phyloP scores from a whole-genome alignment of 805 yeast genomes.

The Spathaspora girioi region DNA sequence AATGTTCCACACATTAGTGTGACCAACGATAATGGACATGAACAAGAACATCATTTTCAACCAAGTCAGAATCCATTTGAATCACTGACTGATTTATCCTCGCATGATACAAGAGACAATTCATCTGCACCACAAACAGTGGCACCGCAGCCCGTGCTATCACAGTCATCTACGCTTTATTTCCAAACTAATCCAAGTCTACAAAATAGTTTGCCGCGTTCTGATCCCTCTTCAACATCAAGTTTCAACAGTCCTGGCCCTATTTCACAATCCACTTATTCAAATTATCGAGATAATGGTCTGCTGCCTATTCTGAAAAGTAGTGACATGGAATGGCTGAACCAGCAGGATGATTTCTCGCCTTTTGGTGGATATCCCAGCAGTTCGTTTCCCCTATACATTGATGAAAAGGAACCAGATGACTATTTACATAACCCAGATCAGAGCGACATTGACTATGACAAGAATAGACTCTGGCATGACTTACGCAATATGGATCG shows the following conservation, averaged over 20 bases:
- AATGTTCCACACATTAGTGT: conserved; percentile 17
- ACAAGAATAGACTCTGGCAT: conserved; percentile 59
- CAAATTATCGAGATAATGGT: neutral
- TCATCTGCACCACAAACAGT: neutral
- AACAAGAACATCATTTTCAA: neutral
- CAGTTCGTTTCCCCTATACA: conserved; percentile 78
- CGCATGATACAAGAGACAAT: neutral
- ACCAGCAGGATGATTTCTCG: conserved; percentile 50
- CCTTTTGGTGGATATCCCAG: conserved; percentile 99
- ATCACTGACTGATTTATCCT: neutral
- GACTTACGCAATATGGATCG: conserved; percentile 67
- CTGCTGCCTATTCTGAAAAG: neutral
- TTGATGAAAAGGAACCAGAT: conserved; percentile 93
- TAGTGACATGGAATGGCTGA: neutral
- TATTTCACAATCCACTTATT: neutral
- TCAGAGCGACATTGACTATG: conserved; percentile 86
- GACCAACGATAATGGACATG: neutral
- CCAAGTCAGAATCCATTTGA: neutral
- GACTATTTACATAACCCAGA: conserved; percentile 96
- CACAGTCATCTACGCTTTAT: neutral
- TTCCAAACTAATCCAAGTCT: neutral
- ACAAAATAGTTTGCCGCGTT: neutral
- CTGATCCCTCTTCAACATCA: neutral
- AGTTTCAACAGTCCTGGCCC: neutral
- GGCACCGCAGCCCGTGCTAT: neutral